Conservation (phyloP, 1,284 basidiomycete genomes). For the Heterobasidion occidentale region DNA sequence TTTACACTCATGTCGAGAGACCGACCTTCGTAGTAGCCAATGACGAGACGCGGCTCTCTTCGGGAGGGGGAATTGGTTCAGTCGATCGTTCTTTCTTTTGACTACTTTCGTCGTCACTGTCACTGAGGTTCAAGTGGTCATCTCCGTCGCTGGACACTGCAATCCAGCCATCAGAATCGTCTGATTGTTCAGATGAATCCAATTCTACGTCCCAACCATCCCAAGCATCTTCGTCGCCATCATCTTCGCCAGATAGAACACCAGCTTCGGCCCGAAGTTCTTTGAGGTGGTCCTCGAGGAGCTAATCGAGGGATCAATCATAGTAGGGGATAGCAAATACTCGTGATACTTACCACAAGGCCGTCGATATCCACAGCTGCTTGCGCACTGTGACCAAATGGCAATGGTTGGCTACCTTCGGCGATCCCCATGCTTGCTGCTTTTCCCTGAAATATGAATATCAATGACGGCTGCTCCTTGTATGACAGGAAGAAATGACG, state of each 20-base stretch:
- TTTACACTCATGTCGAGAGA: neutral
- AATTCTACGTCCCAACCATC: slow-evolving; percentile 87
- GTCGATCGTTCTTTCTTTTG: slow-evolving; percentile 12
- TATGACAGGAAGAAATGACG: slow-evolving; percentile 15
- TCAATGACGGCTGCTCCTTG: too few species aligned
- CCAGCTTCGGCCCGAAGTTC: slow-evolving; percentile 59
- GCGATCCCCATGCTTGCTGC: slow-evolving; percentile 71
- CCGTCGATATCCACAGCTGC: slow-evolving; percentile 89
- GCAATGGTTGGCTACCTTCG: slow-evolving; percentile 55
- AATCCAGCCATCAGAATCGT: slow-evolving; percentile 78
- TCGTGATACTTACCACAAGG: slow-evolving; percentile 50
- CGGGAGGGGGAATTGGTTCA: slow-evolving; percentile 16
- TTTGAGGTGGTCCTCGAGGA: slow-evolving; percentile 83
- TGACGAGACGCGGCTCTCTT: slow-evolving; percentile 37
- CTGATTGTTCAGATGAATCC: slow-evolving; percentile 54
- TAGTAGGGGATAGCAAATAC: neutral
- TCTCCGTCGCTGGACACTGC: slow-evolving; percentile 74
- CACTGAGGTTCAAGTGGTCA: slow-evolving; percentile 70
- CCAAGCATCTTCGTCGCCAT: slow-evolving; percentile 76
- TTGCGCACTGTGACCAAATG: slow-evolving; percentile 74
- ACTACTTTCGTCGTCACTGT: slow-evolving; percentile 75
- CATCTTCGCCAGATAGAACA: slow-evolving; percentile 41
- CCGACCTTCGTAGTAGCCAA: slow-evolving; percentile 75
- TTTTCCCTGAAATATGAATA: slow-evolving; percentile 54
- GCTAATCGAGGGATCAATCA: slow-evolving; percentile 31